A percentile compares a stretch with the other conserved stretches of the same genome.
Evolutionary conservation across 2,329 filamentous ascomycete species (phyloP).

Genomic region (Colletotrichum sp.): DNA sequence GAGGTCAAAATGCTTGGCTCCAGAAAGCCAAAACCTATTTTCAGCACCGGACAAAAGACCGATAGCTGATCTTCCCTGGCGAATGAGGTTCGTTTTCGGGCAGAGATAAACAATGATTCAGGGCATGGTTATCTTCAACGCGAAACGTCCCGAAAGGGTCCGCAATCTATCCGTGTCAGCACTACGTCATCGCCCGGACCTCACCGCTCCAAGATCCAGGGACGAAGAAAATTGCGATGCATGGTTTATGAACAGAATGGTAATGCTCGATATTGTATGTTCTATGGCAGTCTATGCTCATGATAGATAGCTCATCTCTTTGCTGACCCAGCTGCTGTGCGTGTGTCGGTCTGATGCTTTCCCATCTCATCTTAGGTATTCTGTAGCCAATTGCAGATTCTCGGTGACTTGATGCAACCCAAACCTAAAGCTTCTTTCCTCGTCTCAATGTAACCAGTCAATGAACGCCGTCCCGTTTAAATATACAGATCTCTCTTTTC

Average conservation of each 20-base stretch:
- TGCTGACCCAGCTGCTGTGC: not conserved
- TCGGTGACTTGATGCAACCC: not conserved
- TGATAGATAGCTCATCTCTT: not conserved
- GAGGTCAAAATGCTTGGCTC: not conserved
- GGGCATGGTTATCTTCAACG: not conserved
- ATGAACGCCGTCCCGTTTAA: not conserved
- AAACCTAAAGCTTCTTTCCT: not conserved
- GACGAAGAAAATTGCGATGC: not conserved
- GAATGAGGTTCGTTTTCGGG: not conserved
- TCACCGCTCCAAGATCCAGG: not conserved
- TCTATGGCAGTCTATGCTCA: not conserved
- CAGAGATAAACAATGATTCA: not conserved
- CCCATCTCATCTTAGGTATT: not conserved
- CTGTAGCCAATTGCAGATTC: not conserved
- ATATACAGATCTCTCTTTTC: not conserved
- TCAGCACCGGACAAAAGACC: not conserved
- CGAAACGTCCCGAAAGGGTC: not conserved
- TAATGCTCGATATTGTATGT: not conserved
- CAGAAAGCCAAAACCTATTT: not conserved
- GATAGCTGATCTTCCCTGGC: not conserved
- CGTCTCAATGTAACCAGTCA: not conserved
- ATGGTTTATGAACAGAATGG: not conserved
- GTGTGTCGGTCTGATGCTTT: not conserved
- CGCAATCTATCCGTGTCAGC: not conserved
- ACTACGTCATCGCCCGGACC: conserved; percentile 3